Evolutionary conservation across 2,329 filamentous ascomycete species (phyloP), one percentile per base, ranked within the genome.

Genomic region (Microdochium trichocladiopsis): DNA sequence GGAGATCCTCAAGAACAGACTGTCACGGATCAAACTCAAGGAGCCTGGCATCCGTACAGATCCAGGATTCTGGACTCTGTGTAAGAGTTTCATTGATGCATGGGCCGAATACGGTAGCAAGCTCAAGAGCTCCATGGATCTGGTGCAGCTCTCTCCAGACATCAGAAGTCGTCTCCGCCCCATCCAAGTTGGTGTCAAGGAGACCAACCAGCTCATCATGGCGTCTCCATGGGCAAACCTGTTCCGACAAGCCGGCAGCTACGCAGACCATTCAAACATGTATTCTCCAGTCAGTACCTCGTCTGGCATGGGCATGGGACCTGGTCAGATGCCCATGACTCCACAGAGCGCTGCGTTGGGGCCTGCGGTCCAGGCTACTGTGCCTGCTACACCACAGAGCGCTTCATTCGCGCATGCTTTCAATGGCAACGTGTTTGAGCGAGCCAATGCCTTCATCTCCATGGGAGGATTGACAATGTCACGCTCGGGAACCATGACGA

Each of bases 261-360:
- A 58, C 25, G 56, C 52, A 14, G 62, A 65, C 22, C 43, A 50
- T 2, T 22, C 55, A 11, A 59, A 50, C 49, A 58, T 62, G 37
- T 63, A 61, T 50, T 62, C 62, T 53, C 70, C 58, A 24, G 53
- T 64, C 18, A 60, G 61, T 22, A 66, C 61, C 48, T 66, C 67
- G 11, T 63, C 64, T 25, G 57, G 61, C 41, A 56, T 64, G 10
- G 65, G 61, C 50, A 56, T 65, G 36, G 69, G 71, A 50, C 60
- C 91, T 36, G n/a, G 5, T 5, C 41, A 45, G 18, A 45, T 45
- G 41, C 91, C 92, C 9, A 90, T 94, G 62, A 96, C 92, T 1
- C 92, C 93, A 8, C 80, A 96, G 56, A 94, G 89, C 60, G 92
- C 91, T 16, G 92, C 92, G 1, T 76, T 96, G 4, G 93, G 92